These are phyloP conservation scores for Cucumis cinereus DNA, from an alignment of 306 rosid species.

Conservation along the genomic window DNA sequence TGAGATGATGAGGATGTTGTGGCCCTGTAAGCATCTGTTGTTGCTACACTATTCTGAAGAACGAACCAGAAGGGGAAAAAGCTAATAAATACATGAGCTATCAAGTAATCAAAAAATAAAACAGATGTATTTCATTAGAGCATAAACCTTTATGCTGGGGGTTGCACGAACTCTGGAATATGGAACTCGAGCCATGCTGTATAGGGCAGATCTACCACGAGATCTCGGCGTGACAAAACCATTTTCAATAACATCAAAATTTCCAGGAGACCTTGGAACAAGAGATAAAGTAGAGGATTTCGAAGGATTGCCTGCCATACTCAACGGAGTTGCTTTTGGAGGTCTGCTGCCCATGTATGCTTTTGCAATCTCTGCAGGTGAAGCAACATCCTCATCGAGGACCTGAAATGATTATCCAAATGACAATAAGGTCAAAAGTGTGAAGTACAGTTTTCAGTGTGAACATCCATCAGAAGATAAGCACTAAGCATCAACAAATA, in stretches of 20 bases:
- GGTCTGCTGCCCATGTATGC: slow-evolving; percentile 85
- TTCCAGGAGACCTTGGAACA: slow-evolving; percentile 41
- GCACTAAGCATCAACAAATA: background rate
- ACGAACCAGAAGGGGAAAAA: slow-evolving; percentile 1
- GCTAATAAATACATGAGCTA: slow-evolving; percentile 7
- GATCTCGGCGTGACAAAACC: slow-evolving; percentile 67
- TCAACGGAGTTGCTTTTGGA: slow-evolving; percentile 43
- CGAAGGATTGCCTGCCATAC: slow-evolving; percentile 30
- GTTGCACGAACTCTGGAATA: slow-evolving; percentile 48
- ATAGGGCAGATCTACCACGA: slow-evolving; percentile 79
- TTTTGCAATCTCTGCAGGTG: slow-evolving; percentile 87
- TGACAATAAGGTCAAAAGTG: slow-evolving; percentile 13
- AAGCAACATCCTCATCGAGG: slow-evolving; percentile 61
- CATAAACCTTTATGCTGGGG: slow-evolving; percentile 44
- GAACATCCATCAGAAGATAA: background rate
- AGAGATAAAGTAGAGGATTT: slow-evolving; percentile 36
- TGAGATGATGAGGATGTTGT: slow-evolving; percentile 46
- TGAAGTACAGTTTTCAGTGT: background rate
- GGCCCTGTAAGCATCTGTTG: slow-evolving; percentile 27
- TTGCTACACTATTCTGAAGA: slow-evolving; percentile 34
- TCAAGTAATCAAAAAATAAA: background rate
- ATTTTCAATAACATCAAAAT: slow-evolving; percentile 38
- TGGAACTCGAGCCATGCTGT: slow-evolving; percentile 78
- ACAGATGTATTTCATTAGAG: background rate
- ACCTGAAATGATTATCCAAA: slow-evolving; percentile 35